Base-by-base conservation (phyloP, 495 filamentous ascomycete species). In the Xylaria venustula region DNA sequence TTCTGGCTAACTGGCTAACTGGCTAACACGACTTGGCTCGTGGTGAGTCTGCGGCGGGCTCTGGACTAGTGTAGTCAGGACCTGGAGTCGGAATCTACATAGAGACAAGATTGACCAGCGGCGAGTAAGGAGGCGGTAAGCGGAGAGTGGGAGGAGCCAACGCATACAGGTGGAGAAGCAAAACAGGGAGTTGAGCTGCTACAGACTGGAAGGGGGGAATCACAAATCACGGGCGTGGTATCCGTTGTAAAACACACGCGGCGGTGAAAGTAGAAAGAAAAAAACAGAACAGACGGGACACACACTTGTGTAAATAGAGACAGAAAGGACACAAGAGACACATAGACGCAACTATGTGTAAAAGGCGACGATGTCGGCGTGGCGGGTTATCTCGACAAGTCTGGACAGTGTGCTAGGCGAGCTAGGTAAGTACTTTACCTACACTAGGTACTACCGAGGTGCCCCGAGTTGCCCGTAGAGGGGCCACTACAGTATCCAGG, bases 161-260 rank as follows among this genome's bases (percentile, higher is more conserved):
- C 58, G 58, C 58, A 61, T 54, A 48, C 42, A 48, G 23, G 58
- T 61, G 58, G 58, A 61, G 58, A 36, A 53, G 23, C 46, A 23
- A 25, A 53, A 34, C 46, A 32, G 41, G 48, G 48, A 32, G 40
- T 22, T 46, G 32, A n/a, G 28, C 19, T 46, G 32, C 17, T 23
- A 54, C 28, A 42, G 49, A 32, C 58, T n/a, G 50, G 26, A 28
- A 37, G 5, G 11, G 5, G 11, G 5, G 30, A 11, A 40, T 41
- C 42, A 51, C 19, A 41, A 1, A 48, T 34, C 5, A 34, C 11
- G 30, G 11, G 11, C 11, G 11, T 34, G 47, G n/a, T 45, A 20
- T 26, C 20, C 11, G 11, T 34, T 12, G 17, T 7, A 37, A 34
- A 53, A 36, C 1, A 20, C 36, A 34, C 26, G 22, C 50, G 44